A percentile compares a stretch with the other conserved stretches of the same genome.
Conservation (phyloP, 371 early-diverging fungal genomes). For the Haplosporangium sp. region DNA sequence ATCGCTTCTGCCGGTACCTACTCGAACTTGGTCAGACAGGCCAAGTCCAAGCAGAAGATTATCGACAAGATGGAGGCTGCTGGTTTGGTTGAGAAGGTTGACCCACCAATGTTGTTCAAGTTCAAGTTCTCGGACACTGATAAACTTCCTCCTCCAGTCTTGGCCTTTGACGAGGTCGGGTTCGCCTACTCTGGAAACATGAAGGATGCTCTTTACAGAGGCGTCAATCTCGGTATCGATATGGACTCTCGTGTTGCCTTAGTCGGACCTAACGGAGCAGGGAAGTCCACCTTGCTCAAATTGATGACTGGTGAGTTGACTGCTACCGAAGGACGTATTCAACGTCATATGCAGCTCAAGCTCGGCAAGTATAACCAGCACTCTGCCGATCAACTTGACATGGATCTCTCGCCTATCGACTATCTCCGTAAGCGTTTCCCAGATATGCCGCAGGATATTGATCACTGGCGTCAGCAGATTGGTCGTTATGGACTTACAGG, state of each 20-base stretch:
- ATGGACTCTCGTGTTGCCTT: slow-evolving; percentile 96
- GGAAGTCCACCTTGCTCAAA: slow-evolving; percentile 95
- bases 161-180: slow-evolving; percentile 91
- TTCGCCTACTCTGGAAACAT: slow-evolving; percentile 92
- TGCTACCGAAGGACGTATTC: slow-evolving; percentile 88
- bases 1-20: slow-evolving; percentile 99
- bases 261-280: slow-evolving; percentile 94
- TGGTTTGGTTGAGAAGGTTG: slow-evolving; percentile 95
- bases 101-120: slow-evolving; percentile 75
- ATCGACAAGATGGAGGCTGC: slow-evolving; percentile 99
- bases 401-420: slow-evolving; percentile 89
- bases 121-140: slow-evolving; percentile 90
- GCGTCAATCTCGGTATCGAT: slow-evolving; percentile 94
- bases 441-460: slow-evolving; percentile 77
- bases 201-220: slow-evolving; percentile 86
- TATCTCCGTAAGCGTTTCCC: slow-evolving; percentile 92
- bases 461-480: slow-evolving; percentile 90
- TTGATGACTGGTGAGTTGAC: slow-evolving; percentile 89
- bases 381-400: slow-evolving; percentile 95
- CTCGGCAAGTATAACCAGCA: slow-evolving; percentile 98
- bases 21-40: slow-evolving; percentile 98
- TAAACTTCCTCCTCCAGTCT: slow-evolving; percentile 97
- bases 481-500: slow-evolving; percentile 96
- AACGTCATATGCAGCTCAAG: slow-evolving; percentile 92
- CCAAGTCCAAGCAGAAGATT: slow-evolving; percentile 99